These are phyloP conservation scores for Friedmanniomyces endolithicus DNA, from an alignment of 495 filamentous ascomycete species.

Conservation along the genomic window DNA sequence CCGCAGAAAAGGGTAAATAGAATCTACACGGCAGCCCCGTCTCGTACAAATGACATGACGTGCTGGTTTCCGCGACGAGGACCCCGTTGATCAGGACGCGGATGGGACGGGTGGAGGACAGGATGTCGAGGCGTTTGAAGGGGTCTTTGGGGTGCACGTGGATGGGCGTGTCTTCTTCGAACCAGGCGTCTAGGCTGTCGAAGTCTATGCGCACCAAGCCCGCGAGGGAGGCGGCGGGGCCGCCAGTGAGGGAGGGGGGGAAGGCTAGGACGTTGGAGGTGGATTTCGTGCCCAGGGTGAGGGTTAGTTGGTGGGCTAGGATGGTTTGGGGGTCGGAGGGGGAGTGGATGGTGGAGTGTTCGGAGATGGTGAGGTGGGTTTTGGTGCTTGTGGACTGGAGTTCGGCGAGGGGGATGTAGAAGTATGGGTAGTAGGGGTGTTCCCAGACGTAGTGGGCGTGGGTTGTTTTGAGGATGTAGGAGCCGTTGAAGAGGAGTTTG, in stretches of 20 bases:
- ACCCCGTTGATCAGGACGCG: constrained; percentile 37
- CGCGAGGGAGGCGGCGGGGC: constrained; percentile 13
- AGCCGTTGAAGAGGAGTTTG: constrained; percentile 28
- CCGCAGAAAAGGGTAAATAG: constrained; percentile 38
- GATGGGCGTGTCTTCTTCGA: constrained; percentile 46
- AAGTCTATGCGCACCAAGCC: constrained; percentile 27
- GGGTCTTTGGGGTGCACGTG: constrained; percentile 50
- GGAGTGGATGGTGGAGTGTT: constrained; percentile 1
- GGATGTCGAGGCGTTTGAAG: constrained; percentile 44
- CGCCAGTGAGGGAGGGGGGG: neutral
- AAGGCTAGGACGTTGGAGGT: constrained; percentile 13
- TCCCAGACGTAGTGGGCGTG: constrained; percentile 34
- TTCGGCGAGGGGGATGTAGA: constrained; percentile 22
- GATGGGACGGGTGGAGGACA: constrained; percentile 38
- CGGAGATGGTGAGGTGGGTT: neutral
- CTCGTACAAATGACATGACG: constrained; percentile 37
- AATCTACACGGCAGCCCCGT: constrained; percentile 40
- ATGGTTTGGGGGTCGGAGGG: neutral
- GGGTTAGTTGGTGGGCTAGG: constrained; percentile 7
- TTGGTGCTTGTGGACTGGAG: constrained; percentile 1
- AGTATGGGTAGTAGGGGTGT: constrained; percentile 29
- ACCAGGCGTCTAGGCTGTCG: constrained; percentile 37
- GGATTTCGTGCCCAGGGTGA: constrained; percentile 2
- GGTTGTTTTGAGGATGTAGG: constrained; percentile 32
- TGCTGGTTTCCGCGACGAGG: constrained; percentile 33